Base-by-base conservation (phyloP, 2,329 filamentous ascomycete species). In the Talaromyces sp. region DNA sequence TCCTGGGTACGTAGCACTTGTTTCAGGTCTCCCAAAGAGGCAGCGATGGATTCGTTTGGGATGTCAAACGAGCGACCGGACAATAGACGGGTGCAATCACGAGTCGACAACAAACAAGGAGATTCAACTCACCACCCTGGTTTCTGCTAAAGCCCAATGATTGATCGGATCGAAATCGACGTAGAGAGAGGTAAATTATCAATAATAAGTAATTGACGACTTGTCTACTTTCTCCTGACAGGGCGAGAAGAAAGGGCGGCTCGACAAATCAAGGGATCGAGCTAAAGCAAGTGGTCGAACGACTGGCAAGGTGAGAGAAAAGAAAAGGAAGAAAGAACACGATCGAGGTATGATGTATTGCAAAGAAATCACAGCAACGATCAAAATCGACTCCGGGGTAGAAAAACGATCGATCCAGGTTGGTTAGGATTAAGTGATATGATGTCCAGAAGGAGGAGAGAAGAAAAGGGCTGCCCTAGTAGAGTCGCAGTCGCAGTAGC, bases 81-180 rank as follows among this genome's bases (percentile, higher is more conserved):
- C 56, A 60, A 24, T 50, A 50, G 27, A 2, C 31, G 13, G 61
- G 27, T 27, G 24, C 24, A 52, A 60, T 47, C n/a, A 16, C 27
- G 49, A 59, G 16, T 24, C 27, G 41, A 64, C 24, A 50, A 64
- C 24, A 43, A 56, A 49, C 24, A 14, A 47, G 16, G 52, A 16
- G 4, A 10, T 22, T 56, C 16, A 8, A 62, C 58, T 65, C 54
- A 65, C 63, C 54, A 65, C 43, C 58, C 63, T 61, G 58, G 60
- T 61, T 45, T 61, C 63, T 57, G 50, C 39, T 16, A 50, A 19
- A 54, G 58, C 39, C n/a, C 47, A 56, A 50, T 47, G 22, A 58
- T 43, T 22, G 49, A 31, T 39, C 14, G 54, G 22, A 22, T 33
- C 33, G 47, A 27, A 47, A 56, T 50, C 35, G 39, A 49, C 24